Base-by-base conservation (phyloP, 2,329 filamentous ascomycete species). In the Didymella pomorum region DNA sequence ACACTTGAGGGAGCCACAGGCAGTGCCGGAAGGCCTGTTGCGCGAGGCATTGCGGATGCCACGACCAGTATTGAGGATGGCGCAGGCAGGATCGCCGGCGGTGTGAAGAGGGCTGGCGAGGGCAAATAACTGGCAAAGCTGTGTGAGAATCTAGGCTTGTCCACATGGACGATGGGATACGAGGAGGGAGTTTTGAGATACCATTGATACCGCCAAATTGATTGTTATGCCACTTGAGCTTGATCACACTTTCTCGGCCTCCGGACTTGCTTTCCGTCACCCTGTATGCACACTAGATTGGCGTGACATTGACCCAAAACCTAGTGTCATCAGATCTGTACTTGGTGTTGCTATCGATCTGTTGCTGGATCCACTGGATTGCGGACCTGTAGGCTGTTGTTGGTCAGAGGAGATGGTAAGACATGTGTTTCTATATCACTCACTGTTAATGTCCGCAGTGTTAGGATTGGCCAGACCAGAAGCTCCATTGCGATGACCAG, bases 1-100 rank as follows among this genome's bases (percentile, higher is more conserved):
- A 81, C 79, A 14, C 66, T 81, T 45, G 79, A 81, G 63, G 78
- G 74, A 41, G 79, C 79, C 8, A 82, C 79, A 5, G 79, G 79
- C 23, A 80, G 76, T 56, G 74, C 72, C 20, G 75, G 76, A 45
- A 74, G 79, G 50, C 76, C 76, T 14, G 76, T 80, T 39, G 80
- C 79, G 1, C 72, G 79, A 59, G 79, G 76, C 1, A 63, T 81
- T 39, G 71, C 78, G 43, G 75, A 78, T 59, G 75, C 79, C 11
- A 78, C 78, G 4, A 77, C 76, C 25, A 80, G 80, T n/a, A 63
- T 82, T n/a, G 77, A 81, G 58, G 75, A 79, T 50, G 80, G 77
- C 1, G 76, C 76, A 16, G 71, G 71, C n/a, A 70, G 71, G 33
- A 76, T 80, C 45, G 79, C 78, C 1, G 78, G 77, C 49, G 80